Percentiles rank a stretch among this genome's conserved stretches.
These are phyloP conservation scores for Cicer bijugum DNA, from an alignment of 306 rosid species.

Conservation along the genomic window DNA sequence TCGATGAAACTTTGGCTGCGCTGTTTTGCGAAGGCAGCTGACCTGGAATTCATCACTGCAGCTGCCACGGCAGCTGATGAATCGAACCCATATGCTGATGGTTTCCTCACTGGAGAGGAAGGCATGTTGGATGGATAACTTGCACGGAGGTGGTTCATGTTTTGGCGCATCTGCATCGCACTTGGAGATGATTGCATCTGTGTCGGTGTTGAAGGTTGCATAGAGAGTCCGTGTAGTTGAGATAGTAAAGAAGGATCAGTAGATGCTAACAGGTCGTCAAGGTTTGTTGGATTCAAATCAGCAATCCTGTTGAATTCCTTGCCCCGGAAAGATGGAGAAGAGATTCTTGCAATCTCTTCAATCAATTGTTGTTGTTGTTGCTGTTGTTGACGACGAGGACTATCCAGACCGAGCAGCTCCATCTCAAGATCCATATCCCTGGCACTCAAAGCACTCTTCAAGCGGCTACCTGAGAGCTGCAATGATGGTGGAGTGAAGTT, in stretches of 20 bases:
- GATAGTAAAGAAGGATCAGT: conserved; percentile 68
- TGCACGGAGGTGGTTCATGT: conserved; percentile 85
- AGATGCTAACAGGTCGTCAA: conserved; percentile 79
- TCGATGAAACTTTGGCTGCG: conserved; percentile 97
- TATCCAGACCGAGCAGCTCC: conserved; percentile 76
- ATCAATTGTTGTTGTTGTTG: conserved; percentile 70
- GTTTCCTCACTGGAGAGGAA: conserved; percentile 79
- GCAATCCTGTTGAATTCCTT: conserved; percentile 62
- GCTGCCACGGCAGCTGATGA: conserved; percentile 87
- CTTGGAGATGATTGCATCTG: conserved; percentile 72
- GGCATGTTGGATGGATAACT: conserved; percentile 81
- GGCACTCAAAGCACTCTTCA: conserved; percentile 80
- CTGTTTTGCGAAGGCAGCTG: conserved; percentile 86
- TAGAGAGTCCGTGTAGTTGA: conserved; percentile 70
- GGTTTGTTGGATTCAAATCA: conserved; percentile 84
- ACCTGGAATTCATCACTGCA: conserved; percentile 92
- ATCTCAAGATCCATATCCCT: conserved; percentile 83
- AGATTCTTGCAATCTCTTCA: conserved; percentile 89
- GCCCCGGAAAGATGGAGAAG: conserved; percentile 75
- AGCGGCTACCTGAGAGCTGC: conserved; percentile 90
- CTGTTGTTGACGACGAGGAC: conserved; percentile 61
- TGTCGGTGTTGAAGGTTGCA: conserved; percentile 60
- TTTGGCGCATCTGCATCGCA: conserved; percentile 41
- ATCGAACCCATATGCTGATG: conserved; percentile 71
- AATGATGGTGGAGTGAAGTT: conserved; percentile 84